A percentile compares a stretch with the other conserved stretches of the same genome.
phyloP scores from a whole-genome alignment of 352 stramenopile genomes.

The Peronospora farinosa region DNA sequence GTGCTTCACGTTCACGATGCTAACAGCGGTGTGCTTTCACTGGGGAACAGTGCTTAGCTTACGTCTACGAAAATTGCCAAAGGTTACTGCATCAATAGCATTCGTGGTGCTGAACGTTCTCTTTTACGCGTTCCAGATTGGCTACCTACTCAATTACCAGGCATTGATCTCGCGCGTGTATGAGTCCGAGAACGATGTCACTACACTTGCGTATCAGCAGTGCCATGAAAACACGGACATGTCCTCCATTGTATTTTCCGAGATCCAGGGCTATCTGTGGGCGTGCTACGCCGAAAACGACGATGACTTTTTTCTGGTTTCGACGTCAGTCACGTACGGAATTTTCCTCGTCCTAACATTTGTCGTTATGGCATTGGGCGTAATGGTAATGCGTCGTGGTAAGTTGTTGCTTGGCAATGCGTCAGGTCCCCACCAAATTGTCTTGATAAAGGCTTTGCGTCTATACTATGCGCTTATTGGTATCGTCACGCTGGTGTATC shows the following conservation, averaged over 20 bases:
- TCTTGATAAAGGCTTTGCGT: slow-evolving; percentile 78
- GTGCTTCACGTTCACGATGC: slow-evolving; percentile 87
- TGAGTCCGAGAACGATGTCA: slow-evolving; percentile 53
- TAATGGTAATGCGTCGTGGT: slow-evolving; percentile 83
- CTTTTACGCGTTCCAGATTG: slow-evolving; percentile 78
- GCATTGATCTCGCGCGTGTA: slow-evolving; percentile 72
- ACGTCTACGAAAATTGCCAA: slow-evolving; percentile 66
- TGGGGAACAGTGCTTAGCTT: slow-evolving; percentile 82
- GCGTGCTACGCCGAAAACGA: slow-evolving; percentile 68
- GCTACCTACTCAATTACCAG: slow-evolving; percentile 61
- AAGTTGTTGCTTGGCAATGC: slow-evolving; percentile 69
- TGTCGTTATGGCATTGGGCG: slow-evolving; percentile 70
- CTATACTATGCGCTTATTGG: slow-evolving; percentile 84
- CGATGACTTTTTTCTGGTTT: slow-evolving; percentile 72
- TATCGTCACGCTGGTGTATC: slow-evolving; percentile 78
- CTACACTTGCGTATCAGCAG: slow-evolving; percentile 71
- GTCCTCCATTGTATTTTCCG: slow-evolving; percentile 70
- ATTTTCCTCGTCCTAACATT: slow-evolving; percentile 75
- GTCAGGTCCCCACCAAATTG: slow-evolving; percentile 61
- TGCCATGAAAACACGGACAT: slow-evolving; percentile 57
- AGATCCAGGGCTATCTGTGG: slow-evolving; percentile 83
- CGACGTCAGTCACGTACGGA: slow-evolving; percentile 70
- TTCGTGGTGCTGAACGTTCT: slow-evolving; percentile 68
- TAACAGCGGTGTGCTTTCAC: slow-evolving; percentile 83
- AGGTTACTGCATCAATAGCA: slow-evolving; percentile 51